Percentiles rank a stretch among this genome's conserved stretches.
These are phyloP conservation scores for Lentinula detonsa DNA, from an alignment of 768 basidiomycete genomes.

Conservation along the genomic window DNA sequence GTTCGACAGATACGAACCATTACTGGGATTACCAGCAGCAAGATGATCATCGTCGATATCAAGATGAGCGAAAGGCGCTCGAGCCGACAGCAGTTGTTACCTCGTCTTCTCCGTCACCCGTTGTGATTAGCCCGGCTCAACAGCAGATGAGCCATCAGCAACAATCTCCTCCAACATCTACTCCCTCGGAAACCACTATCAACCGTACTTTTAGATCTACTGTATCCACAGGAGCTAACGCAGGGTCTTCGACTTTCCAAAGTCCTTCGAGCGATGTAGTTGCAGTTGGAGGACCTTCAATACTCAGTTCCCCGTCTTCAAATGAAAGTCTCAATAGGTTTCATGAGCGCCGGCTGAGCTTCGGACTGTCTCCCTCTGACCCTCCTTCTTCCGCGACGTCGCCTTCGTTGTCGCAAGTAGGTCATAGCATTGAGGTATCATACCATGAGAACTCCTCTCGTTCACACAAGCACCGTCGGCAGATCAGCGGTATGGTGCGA, in stretches of 20 bases:
- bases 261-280: constrained; percentile 4
- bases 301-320: constrained; percentile 27
- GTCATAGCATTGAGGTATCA: not conserved
- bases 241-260: not conserved
- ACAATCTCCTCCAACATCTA: not conserved
- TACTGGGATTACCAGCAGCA: constrained; percentile 9
- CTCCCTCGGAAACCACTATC: not conserved
- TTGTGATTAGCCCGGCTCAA: not conserved
- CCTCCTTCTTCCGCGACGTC: constrained; percentile 17
- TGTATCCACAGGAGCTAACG: not conserved
- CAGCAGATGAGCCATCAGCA: not conserved
- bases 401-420: constrained; percentile 9
- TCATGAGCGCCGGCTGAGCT: constrained; percentile 13
- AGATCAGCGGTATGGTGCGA: not conserved
- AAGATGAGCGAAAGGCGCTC: constrained; percentile 16
- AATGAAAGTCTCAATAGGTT: constrained; percentile 21
- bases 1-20: constrained; percentile 9
- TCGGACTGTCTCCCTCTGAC: constrained; percentile 20
- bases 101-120: constrained; percentile 1
- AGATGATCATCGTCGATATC: constrained; percentile 14
- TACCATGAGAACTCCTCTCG: constrained; percentile 7
- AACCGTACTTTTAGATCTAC: not conserved
- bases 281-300: constrained; percentile 6
- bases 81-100: constrained; percentile 27
- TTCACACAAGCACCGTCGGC: constrained; percentile 4